phyloP scores from a whole-genome alignment of 2,329 filamentous ascomycete genomes.

The Pyricularia pennisetigena region DNA sequence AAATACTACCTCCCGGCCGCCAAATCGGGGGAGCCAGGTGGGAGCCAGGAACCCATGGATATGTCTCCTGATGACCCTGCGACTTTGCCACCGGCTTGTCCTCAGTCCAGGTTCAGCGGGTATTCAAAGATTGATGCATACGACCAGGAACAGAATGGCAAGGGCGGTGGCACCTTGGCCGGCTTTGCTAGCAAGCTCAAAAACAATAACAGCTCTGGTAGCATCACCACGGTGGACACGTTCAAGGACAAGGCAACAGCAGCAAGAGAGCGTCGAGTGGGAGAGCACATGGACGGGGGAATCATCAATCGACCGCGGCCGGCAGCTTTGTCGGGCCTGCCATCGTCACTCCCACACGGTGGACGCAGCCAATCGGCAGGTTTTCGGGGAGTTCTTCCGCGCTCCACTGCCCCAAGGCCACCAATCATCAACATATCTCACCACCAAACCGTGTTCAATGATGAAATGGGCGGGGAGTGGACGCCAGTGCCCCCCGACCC shows the following conservation, averaged over 20 bases:
- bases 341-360: conserved; percentile 1
- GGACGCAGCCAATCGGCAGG: neutral
- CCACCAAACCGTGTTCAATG: neutral
- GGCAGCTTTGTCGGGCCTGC: neutral
- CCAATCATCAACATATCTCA: neutral
- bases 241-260: neutral
- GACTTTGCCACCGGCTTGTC: neutral
- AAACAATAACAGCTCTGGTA: conserved; percentile 3
- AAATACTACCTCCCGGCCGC: neutral
- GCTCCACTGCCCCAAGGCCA: neutral
- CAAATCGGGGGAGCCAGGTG: neutral
- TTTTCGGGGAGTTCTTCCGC: neutral
- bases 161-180: neutral
- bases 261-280: neutral
- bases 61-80: neutral
- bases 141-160: neutral
- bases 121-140: neutral
- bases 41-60: neutral
- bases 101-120: neutral
- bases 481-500: conserved; percentile 9
- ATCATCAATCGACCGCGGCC: conserved; percentile 1
- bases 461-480: neutral
- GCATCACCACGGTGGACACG: neutral
- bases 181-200: conserved; percentile 1
- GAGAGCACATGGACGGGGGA: neutral